Conservation (phyloP, 202 grass and related monocot species). For the Saccharum hybrid region DNA sequence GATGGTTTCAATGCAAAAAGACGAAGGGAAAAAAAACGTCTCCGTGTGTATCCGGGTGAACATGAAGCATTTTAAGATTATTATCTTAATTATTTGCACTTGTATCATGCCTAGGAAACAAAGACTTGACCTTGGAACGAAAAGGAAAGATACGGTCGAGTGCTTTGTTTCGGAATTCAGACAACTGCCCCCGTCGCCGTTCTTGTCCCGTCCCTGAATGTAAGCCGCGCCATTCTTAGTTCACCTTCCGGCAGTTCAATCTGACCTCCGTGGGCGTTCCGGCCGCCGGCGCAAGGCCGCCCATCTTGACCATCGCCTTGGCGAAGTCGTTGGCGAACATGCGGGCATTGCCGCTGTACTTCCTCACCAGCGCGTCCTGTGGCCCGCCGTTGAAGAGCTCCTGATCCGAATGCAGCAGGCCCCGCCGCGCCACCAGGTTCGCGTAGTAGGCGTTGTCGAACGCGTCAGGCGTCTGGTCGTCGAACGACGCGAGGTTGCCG, state of each 20-base stretch:
- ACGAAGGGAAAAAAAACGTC: too few relatives aligned
- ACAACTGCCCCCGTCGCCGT: not conserved
- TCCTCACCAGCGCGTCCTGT: conserved; percentile 54
- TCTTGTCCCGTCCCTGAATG: not conserved
- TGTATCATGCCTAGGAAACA: too few relatives aligned
- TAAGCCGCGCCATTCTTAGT: conserved; percentile 27
- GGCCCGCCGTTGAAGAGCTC: conserved; percentile 73
- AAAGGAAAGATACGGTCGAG: too few relatives aligned
- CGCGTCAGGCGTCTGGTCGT: conserved; percentile 59
- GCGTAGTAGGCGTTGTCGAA: conserved; percentile 76
- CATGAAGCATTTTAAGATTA: too few relatives aligned
- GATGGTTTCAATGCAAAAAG: too few relatives aligned
- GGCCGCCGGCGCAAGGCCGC: conserved; percentile 53
- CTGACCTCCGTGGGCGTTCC: conserved; percentile 75
- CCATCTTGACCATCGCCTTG: conserved; percentile 80
- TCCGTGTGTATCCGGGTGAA: too few relatives aligned
- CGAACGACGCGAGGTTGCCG: conserved; percentile 67
- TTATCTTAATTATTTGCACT: too few relatives aligned
- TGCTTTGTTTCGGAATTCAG: not conserved
- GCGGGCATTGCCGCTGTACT: conserved; percentile 54
- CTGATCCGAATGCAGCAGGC: conserved; percentile 78
- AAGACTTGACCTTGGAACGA: too few relatives aligned
- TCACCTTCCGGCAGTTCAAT: conserved; percentile 68
- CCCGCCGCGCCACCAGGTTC: conserved; percentile 55
- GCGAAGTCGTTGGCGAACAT: conserved; percentile 67